phyloP scores from a whole-genome alignment of 306 rosid species.

The Cicer judaicum region DNA sequence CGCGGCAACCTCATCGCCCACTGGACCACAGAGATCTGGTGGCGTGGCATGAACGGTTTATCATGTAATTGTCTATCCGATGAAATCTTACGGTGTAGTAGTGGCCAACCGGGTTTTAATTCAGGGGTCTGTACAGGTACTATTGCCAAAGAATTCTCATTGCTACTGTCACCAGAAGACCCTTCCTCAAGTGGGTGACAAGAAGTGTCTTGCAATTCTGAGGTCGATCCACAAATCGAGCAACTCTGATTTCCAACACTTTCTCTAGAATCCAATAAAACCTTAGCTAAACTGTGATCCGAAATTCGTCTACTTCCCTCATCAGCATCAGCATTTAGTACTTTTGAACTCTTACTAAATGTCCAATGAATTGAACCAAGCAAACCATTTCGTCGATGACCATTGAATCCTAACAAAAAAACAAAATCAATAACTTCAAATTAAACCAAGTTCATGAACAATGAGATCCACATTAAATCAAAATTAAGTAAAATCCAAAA shows the following conservation, averaged over 20 bases:
- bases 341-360: slow-evolving; percentile 52
- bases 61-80: slow-evolving; percentile 45
- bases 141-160: slow-evolving; percentile 69
- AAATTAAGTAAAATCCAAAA: slow-evolving; percentile 39
- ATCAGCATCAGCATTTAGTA: slow-evolving; percentile 48
- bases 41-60: slow-evolving; percentile 36
- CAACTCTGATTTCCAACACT: slow-evolving; percentile 50
- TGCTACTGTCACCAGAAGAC: slow-evolving; percentile 46
- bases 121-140: slow-evolving; percentile 67
- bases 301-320: slow-evolving; percentile 40
- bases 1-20: slow-evolving; percentile 95
- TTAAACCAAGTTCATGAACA: background rate
- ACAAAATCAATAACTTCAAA: slow-evolving; percentile 42
- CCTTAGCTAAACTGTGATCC: slow-evolving; percentile 62
- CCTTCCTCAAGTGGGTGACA: slow-evolving; percentile 48
- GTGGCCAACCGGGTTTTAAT: slow-evolving; percentile 92
- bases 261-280: slow-evolving; percentile 53
- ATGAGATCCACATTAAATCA: slow-evolving; percentile 12
- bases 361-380: slow-evolving; percentile 57
- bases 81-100: slow-evolving; percentile 59
- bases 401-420: slow-evolving; percentile 58
- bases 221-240: slow-evolving; percentile 57
- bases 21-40: slow-evolving; percentile 80
- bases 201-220: slow-evolving; percentile 46
- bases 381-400: slow-evolving; percentile 51